phyloP scores from a whole-genome alignment of 176 grass and related monocot species.

The Cenchrus fungigraminus region DNA sequence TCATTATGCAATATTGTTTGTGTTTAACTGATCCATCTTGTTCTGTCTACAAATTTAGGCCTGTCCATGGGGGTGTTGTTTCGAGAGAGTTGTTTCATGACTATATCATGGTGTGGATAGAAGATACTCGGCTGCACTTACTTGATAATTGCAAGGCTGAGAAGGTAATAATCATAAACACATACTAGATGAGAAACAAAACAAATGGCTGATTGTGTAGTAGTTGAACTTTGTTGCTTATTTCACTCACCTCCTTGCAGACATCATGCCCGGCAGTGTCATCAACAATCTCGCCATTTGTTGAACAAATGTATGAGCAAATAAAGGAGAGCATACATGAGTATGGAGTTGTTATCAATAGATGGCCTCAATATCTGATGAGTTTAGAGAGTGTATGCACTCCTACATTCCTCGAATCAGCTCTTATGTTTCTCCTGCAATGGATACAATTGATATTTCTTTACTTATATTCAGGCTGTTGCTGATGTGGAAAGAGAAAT shows the following conservation, averaged over 20 bases:
- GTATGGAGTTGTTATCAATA: constrained; percentile 88
- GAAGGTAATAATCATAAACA: constrained; percentile 53
- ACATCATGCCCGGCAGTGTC: constrained; percentile 53
- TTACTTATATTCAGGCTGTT: constrained; percentile 64
- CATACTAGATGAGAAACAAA: constrained; percentile 18
- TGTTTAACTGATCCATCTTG: constrained; percentile 34
- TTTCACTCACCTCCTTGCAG: constrained; percentile 54
- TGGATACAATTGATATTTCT: constrained; percentile 16
- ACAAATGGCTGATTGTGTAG: constrained; percentile 3
- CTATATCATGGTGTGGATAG: constrained; percentile 90
- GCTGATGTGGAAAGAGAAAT: constrained; percentile 90
- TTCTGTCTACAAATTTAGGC: constrained; percentile 47
- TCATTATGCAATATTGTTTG: constrained; percentile 1
- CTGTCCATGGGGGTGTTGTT: constrained; percentile 79
- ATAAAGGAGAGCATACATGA: constrained; percentile 87
- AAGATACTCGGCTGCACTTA: constrained; percentile 86
- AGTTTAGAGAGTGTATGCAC: constrained; percentile 77
- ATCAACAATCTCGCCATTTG: constrained; percentile 73
- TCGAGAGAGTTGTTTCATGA: constrained; percentile 92
- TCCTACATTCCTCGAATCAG: constrained; percentile 24
- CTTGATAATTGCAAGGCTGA: constrained; percentile 94
- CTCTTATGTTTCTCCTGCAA: constrained; percentile 13
- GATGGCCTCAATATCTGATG: constrained; percentile 95
- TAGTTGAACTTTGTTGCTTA: constrained; percentile 39
- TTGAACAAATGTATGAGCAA: constrained; percentile 84